Evolutionary conservation across 441 rosid genomes (phyloP).

Genomic region (Biscutella laevigata): DNA sequence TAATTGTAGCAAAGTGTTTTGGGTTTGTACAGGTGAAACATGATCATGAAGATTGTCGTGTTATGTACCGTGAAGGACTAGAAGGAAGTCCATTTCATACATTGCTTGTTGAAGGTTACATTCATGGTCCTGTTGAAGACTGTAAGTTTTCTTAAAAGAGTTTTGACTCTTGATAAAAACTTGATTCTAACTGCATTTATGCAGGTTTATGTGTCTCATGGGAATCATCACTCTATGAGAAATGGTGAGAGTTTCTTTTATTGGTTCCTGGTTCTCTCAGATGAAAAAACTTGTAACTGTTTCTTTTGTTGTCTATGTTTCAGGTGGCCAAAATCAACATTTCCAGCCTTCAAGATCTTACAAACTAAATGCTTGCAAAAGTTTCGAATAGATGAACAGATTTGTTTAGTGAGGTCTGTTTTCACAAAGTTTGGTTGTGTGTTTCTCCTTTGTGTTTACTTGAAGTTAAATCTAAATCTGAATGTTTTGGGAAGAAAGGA

Average conservation of each 20-base stretch:
- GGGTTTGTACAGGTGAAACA: slow-evolving; percentile 50
- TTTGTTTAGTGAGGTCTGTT: slow-evolving; percentile 38
- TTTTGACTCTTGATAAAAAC: not conserved
- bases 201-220: slow-evolving; percentile 83
- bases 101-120: slow-evolving; percentile 86
- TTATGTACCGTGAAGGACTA: slow-evolving; percentile 93
- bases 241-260: slow-evolving; percentile 47
- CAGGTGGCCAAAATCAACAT: slow-evolving; percentile 82
- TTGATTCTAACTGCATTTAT: slow-evolving; percentile 16
- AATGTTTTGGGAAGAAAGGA: slow-evolving; percentile 44
- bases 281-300: not conserved
- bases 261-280: not conserved
- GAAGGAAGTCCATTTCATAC: slow-evolving; percentile 74
- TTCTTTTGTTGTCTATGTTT: not conserved
- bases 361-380: slow-evolving; percentile 49
- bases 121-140: slow-evolving; percentile 69
- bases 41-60: slow-evolving; percentile 73
- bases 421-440: not conserved
- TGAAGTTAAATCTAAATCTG: slow-evolving; percentile 7
- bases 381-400: slow-evolving; percentile 56
- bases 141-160: slow-evolving; percentile 46
- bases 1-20: slow-evolving; percentile 1
- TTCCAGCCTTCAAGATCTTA: slow-evolving; percentile 63
- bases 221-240: slow-evolving; percentile 60
- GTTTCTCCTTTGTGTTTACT: not conserved